A percentile compares a stretch with the other conserved stretches of the same genome.
phyloP scores from a whole-genome alignment of 2,329 filamentous ascomycete genomes.

The Colletotrichum cereale region DNA sequence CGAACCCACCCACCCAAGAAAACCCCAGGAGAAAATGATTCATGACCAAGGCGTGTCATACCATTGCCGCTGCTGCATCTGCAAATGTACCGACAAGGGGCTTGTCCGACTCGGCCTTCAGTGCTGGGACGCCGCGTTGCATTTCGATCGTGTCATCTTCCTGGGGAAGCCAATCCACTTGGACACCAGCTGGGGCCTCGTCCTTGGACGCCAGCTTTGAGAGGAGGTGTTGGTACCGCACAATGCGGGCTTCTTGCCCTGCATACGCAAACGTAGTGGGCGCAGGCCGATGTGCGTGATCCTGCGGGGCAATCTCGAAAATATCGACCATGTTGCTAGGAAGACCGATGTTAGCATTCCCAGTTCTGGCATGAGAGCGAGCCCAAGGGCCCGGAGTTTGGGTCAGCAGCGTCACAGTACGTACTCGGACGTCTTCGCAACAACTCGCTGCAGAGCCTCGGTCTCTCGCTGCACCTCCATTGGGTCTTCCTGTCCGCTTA shows the following conservation, averaged over 20 bases:
- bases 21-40: conserved; percentile 24
- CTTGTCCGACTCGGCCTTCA: conserved; percentile 55
- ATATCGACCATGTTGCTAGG: conserved; percentile 75
- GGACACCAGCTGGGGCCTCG: conserved; percentile 56
- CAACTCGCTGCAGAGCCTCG: conserved; percentile 73
- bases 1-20: background rate
- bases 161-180: conserved; percentile 66
- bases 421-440: conserved; percentile 74
- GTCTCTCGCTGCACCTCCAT: conserved; percentile 73
- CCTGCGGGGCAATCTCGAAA: conserved; percentile 72
- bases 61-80: conserved; percentile 68
- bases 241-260: conserved; percentile 67
- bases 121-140: conserved; percentile 53
- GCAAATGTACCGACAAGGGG: conserved; percentile 72
- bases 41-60: conserved; percentile 44
- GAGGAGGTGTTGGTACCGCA: conserved; percentile 72
- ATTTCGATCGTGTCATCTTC: conserved; percentile 64
- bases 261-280: conserved; percentile 61
- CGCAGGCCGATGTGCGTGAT: conserved; percentile 52
- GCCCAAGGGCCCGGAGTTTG: conserved; percentile 33
- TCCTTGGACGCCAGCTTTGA: conserved; percentile 67
- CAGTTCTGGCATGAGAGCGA: conserved; percentile 27
- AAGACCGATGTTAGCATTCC: conserved; percentile 39
- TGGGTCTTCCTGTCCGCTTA: conserved; percentile 69
- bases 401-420: conserved; percentile 41